Base-by-base conservation (phyloP, 805 yeast genomes). In the Phaffomyces antillensis region DNA sequence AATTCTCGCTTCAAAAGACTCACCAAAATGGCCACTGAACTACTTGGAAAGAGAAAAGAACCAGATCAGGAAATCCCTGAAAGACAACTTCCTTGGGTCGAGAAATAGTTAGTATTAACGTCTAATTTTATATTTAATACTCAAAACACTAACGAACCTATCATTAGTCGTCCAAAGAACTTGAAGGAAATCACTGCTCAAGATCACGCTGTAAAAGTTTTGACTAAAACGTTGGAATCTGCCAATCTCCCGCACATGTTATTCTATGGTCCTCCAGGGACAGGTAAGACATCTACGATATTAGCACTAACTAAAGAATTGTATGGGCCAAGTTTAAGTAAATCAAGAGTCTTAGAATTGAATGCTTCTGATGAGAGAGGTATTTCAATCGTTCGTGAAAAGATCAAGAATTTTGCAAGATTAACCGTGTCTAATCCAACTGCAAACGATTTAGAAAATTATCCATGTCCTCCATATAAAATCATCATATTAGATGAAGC, bases 391-490 rank as follows among this genome's bases (percentile, higher is more conserved):
- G 95, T 87, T 13, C 73, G 96, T 54, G 88, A 86, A 53, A 86
- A 86, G 58, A 79, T 87, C 52, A 87, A 87, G 66, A 84, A 77
- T 58, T 87, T 88, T 64, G 97, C 98, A 15, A 72, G 96, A 48
- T 67, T 89, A 38, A 76, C 89, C 0, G 87, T 90, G 1, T 83
- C 96, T 0, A 84, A 83, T 48, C 95, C 97, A 1, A 61, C 85
- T 1, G 69, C 72, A 15, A 83, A 80, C 36, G 93, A 85, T 55
- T 64, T 76, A 41, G 76, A 68, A 36, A 75, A 79, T 17, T 90
- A 89, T 65, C 96, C 98, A 2, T 91, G 98, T 60, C 98, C 99
- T 1, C 97, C 98, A 6, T 93, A 86, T 65, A 93, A 93, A 62
- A 79, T 93, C 55, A 84, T 93, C 51, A 86, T 93, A 37, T 67